Base-by-base conservation (phyloP, 208 protist species). In the Endotrypanum monterogeii region DNA sequence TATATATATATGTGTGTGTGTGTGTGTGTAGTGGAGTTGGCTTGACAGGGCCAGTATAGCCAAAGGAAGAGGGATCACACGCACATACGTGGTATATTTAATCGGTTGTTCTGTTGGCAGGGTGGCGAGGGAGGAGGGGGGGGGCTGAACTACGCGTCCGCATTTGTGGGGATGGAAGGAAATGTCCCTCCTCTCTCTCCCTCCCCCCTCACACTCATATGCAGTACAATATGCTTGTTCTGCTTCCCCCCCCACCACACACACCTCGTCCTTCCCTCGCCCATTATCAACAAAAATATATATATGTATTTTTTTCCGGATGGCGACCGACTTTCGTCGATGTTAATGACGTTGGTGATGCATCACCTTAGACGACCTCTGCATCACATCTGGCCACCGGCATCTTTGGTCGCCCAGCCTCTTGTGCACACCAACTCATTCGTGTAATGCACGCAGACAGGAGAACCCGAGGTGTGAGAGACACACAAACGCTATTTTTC, bases 31-130 rank as follows among this genome's bases (percentile, higher is more conserved):
- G 61, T 8, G n/a, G n/a, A 67, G 37, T 54, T 18, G 62, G 28
- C 28, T 48, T 67, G 20, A 23, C 1, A 51, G 62, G 30, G 18
- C 23, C 25, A 14, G 37, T 30, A 18, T n/a, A 16, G 9, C 14
- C 8, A 50, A 67, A 14, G 11, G 25, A 20, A 54, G 20, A 52
- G 12, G 18, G 11, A 37, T 65, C 58, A 65, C 58, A 65, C 58
- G 58, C 20, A 57, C 50, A 70, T 32, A 70, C n/a, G 44, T 50
- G 50, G 9, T 44, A 20, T 41, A 50, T 3, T 70, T 51, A 70
- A 41, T 46, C 46, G 30, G 14, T 12, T 68, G 41, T n/a, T 9
- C n/a, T 52, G 11, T 3, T 14, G 3, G n/a, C 7, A 39, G 5
- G 2, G 25, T 20, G 41, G 6, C 20, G 16, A n/a, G 63, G 23